Conservation (phyloP, 176 grass and related monocot genomes). For the Bolboschoenus planiculmis region DNA sequence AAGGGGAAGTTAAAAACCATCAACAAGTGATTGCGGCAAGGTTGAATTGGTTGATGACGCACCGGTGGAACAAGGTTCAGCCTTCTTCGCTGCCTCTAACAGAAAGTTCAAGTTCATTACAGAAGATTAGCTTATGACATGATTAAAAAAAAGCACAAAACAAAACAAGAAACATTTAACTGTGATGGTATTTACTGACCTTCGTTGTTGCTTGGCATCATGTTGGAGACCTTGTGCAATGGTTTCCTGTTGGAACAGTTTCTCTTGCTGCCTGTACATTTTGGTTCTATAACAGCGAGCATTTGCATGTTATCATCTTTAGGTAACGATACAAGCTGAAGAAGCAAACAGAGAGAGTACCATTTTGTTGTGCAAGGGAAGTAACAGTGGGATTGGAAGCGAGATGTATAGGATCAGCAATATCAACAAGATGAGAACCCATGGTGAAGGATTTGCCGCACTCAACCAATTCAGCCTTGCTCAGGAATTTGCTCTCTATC, state of each 20-base stretch:
- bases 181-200: background rate
- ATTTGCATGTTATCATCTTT: background rate
- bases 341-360: background rate
- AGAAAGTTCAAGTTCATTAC: background rate
- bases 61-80: background rate
- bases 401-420: slow-evolving; percentile 27
- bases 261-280: background rate
- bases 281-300: background rate
- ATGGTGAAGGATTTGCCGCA: slow-evolving; percentile 40
- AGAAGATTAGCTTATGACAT: background rate
- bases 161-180: background rate
- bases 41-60: background rate
- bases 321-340: background rate
- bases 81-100: background rate
- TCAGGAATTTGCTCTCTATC: slow-evolving; percentile 52
- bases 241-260: background rate
- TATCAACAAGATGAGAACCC: slow-evolving; percentile 66
- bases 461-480: slow-evolving; percentile 35
- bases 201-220: background rate
- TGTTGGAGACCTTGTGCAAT: background rate
- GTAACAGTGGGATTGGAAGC: background rate
- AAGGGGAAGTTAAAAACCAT: background rate
- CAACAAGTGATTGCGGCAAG: background rate
- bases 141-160: background rate
- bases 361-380: background rate